Conservation (phyloP, 768 basidiomycete genomes). For the Pleurotus salmoneostramineus region DNA sequence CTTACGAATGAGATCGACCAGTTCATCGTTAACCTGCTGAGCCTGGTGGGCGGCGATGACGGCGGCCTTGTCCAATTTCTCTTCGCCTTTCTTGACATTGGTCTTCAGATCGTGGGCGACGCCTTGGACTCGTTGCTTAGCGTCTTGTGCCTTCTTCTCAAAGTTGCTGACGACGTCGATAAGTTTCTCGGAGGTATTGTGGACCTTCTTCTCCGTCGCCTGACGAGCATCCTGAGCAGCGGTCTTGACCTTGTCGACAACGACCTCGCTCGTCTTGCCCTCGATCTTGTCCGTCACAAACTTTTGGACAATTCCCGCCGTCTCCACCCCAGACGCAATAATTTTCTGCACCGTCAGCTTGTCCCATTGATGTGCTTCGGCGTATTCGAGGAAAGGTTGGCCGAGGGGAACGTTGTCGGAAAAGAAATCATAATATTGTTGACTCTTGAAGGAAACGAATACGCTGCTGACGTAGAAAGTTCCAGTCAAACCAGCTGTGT, state of each 20-base stretch:
- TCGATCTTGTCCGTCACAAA: slow-evolving; percentile 50
- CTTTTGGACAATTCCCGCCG: slow-evolving; percentile 42
- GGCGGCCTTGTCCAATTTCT: slow-evolving; percentile 30
- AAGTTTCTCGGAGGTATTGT: slow-evolving; percentile 34
- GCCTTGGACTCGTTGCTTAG: slow-evolving; percentile 41
- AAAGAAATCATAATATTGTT: slow-evolving; percentile 84
- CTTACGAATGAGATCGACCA: slow-evolving; percentile 62
- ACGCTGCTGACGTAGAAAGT: slow-evolving; percentile 84
- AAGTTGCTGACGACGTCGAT: slow-evolving; percentile 17
- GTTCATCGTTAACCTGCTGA: slow-evolving; percentile 54
- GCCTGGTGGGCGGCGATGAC: slow-evolving; percentile 42
- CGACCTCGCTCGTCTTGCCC: slow-evolving; percentile 27
- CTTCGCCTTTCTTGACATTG: slow-evolving; percentile 32
- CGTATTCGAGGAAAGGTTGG: slow-evolving; percentile 73
- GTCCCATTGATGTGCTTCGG: slow-evolving; percentile 79
- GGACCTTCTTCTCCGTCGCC: slow-evolving; percentile 27
- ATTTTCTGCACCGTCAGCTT: slow-evolving; percentile 60
- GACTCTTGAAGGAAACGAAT: slow-evolving; percentile 73
- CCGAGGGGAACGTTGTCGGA: slow-evolving; percentile 76
- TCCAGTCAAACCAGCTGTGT: slow-evolving; percentile 62
- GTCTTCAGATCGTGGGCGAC: slow-evolving; percentile 47
- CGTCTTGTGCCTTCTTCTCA: slow-evolving; percentile 17
- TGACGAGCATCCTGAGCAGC: slow-evolving; percentile 21
- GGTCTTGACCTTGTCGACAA: slow-evolving; percentile 27
- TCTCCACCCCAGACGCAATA: slow-evolving; percentile 47